phyloP scores from a whole-genome alignment of 148 eudicot species.

The Rhododendron molle region DNA sequence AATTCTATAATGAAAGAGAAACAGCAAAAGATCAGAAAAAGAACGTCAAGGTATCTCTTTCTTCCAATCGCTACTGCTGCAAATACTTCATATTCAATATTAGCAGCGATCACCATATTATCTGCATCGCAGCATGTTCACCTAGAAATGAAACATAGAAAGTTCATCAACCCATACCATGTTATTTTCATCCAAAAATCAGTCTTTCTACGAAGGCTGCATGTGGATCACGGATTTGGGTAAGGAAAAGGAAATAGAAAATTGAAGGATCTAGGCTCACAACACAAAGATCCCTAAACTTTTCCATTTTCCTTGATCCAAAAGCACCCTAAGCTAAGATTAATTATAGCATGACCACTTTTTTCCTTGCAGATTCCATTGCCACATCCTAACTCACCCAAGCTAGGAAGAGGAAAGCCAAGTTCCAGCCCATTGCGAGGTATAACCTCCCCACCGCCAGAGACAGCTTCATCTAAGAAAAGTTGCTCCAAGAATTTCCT shows the following conservation, averaged over 20 bases:
- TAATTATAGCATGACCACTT: background rate
- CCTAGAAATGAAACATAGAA: too few species aligned
- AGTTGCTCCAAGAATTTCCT: background rate
- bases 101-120: background rate
- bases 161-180: background rate
- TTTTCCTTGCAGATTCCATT: constrained; percentile 17
- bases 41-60: constrained; percentile 43
- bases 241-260: background rate
- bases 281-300: background rate
- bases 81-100: background rate
- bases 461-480: constrained; percentile 1
- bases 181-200: background rate
- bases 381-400: constrained; percentile 17
- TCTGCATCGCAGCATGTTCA: background rate
- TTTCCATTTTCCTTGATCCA: background rate
- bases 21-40: constrained; percentile 24
- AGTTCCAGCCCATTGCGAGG: constrained; percentile 15
- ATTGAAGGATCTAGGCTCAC: background rate
- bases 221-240: background rate
- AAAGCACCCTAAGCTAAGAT: too few species aligned
- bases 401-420: constrained; percentile 19
- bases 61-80: background rate
- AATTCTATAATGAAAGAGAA: constrained; percentile 46
- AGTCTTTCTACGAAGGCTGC: background rate
- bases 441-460: constrained; percentile 13